Evolutionary conservation across 495 filamentous ascomycete species (phyloP), one percentile per base, ranked within the genome.

Genomic region (Penicillium arizonense): DNA sequence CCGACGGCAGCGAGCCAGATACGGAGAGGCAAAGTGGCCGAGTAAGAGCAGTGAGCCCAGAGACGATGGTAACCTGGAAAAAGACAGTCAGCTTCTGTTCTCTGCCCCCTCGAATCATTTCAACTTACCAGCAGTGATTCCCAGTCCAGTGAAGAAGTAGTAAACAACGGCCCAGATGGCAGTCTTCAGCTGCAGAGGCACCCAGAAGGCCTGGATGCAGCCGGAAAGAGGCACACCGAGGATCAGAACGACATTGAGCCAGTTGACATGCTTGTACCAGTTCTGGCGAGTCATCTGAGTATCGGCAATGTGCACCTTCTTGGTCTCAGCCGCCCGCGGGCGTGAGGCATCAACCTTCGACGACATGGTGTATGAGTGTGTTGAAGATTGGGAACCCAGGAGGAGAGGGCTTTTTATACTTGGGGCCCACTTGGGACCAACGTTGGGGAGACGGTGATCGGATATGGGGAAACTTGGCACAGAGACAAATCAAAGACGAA

Each of bases 221-320:
- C 95, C 95, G 49, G 83, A 73, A 12, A 94, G 36, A 2, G 94
- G 94, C 38, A 97, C 83, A 55, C 87, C 80, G 64, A 97, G 75
- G 71, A 99, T 96, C 71, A 97, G 77, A 61, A 77, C 80, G 39
- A 92, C 87, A 68, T 96, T 93, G 24, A 95, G 74, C 91, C 94
- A 97, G 80, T 97, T 92, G 80, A 97, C 83, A 64, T 97, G 95
- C 69, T 95, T 90, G 77, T 93, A 87, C 91, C 91, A 97, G 77
- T 99, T 99, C 56, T 77, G 63, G 69, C 79, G 79, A 46, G 89
- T 96, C 52, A 97, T 86, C 42, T 87, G 84, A 20, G 77, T 80
- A 45, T 82, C 79, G 45, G 79, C 76, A 48, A 82, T 80, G 59
- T 82, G 79, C 50, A 79, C 72, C 65, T 81, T 81, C 68, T 78